Evolutionary conservation across 306 rosid species (phyloP).

Genomic region (Bauhinia variegata): DNA sequence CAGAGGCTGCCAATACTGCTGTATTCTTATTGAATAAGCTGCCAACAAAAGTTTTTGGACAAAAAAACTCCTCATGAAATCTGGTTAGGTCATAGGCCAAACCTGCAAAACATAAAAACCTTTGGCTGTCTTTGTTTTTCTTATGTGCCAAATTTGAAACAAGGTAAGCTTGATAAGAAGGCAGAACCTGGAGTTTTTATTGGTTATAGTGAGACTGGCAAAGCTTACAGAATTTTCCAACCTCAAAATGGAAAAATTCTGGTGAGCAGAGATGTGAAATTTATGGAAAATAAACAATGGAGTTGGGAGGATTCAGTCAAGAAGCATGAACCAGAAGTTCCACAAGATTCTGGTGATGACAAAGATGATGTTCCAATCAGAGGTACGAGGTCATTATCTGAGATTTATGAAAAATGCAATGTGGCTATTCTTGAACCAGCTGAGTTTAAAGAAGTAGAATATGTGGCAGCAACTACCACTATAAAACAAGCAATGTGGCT

Average conservation of each 20-base stretch:
- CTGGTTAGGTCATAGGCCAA: slow-evolving; percentile 6
- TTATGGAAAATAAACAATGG: slow-evolving; percentile 4
- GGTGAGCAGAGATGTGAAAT: slow-evolving; percentile 19
- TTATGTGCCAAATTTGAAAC: neutral
- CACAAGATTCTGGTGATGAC: slow-evolving; percentile 5
- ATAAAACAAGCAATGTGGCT: too few relatives aligned
- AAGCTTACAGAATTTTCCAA: slow-evolving; percentile 12
- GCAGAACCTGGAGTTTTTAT: neutral
- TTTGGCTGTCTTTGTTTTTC: slow-evolving; percentile 11
- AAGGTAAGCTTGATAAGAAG: slow-evolving; percentile 9
- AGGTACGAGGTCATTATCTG: too few relatives aligned
- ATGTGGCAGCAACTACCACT: too few relatives aligned
- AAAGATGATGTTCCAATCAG: too few relatives aligned
- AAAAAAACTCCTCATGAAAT: slow-evolving; percentile 8
- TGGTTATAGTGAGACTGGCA: neutral
- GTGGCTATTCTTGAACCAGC: too few relatives aligned
- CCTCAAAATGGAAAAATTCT: slow-evolving; percentile 15
- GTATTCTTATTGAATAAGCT: slow-evolving; percentile 11
- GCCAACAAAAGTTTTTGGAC: slow-evolving; percentile 4
- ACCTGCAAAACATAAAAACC: neutral
- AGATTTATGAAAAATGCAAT: too few relatives aligned
- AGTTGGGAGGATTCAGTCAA: slow-evolving; percentile 20
- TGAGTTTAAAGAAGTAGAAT: too few relatives aligned
- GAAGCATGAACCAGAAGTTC: neutral
- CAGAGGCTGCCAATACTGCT: slow-evolving; percentile 4